These are phyloP conservation scores for Mycothermus thermophilus DNA, from an alignment of 495 filamentous ascomycete species.

Conservation along the genomic window DNA sequence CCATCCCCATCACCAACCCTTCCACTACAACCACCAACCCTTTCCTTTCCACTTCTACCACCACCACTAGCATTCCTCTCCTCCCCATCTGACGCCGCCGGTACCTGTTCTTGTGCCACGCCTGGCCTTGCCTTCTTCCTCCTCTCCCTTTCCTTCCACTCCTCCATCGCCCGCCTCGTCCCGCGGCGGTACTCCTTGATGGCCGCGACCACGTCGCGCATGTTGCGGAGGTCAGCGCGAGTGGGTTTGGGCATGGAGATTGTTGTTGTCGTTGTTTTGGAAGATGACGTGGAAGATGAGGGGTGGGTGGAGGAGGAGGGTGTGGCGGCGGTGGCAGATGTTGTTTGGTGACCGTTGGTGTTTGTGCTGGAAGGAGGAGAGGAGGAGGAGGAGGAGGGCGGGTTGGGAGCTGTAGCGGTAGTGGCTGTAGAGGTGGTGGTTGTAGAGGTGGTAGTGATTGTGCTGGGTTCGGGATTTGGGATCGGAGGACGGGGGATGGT, in stretches of 20 bases:
- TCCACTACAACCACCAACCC: too few species aligned
- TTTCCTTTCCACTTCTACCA: too few species aligned
- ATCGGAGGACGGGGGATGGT: slow-evolving; percentile 10
- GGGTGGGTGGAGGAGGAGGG: background rate
- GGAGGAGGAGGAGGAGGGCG: too few species aligned
- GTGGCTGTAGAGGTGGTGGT: background rate
- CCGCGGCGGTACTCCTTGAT: slow-evolving; percentile 23
- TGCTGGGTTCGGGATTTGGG: too few species aligned
- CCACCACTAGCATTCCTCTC: too few species aligned
- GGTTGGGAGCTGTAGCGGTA: too few species aligned
- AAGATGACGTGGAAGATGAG: too few species aligned
- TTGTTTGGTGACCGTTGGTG: background rate
- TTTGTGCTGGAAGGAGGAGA: background rate
- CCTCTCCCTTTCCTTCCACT: background rate
- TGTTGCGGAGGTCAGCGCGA: slow-evolving; percentile 9
- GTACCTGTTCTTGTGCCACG: too few species aligned
- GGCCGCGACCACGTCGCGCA: slow-evolving; percentile 26
- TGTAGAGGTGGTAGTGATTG: background rate
- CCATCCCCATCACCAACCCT: too few species aligned
- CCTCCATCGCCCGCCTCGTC: slow-evolving; percentile 16
- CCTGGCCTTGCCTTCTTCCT: too few species aligned
- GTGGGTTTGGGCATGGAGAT: slow-evolving; percentile 1
- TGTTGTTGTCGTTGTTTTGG: slow-evolving; percentile 4
- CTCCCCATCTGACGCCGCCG: too few species aligned
- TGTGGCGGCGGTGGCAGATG: slow-evolving; percentile 2